Conservation (phyloP, 495 filamentous ascomycete genomes). For the Acidomyces sp. region DNA sequence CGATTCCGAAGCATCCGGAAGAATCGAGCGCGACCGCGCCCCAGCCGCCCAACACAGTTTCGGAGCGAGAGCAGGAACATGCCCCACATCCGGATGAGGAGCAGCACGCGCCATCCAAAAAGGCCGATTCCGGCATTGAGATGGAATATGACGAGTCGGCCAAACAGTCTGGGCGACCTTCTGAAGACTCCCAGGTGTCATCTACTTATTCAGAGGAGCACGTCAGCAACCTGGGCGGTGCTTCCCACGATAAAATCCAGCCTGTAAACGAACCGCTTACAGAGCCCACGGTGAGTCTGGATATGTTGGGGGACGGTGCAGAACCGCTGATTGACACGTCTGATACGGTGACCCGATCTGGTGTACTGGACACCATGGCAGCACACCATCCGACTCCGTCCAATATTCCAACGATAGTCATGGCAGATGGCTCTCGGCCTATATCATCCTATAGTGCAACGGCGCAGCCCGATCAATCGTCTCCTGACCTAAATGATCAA, state of each 20-base stretch:
- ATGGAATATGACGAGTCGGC: conserved; percentile 11
- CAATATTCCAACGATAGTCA: neutral
- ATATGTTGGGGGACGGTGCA: conserved; percentile 3
- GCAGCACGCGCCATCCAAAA: conserved; percentile 6
- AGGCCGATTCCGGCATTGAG: conserved; percentile 20
- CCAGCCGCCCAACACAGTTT: neutral
- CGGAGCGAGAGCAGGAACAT: neutral
- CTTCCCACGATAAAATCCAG: too few relatives aligned
- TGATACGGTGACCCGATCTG: too few relatives aligned
- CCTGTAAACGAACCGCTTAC: too few relatives aligned
- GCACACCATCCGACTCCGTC: neutral
- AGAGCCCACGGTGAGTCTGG: conserved; percentile 4
- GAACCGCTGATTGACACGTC: too few relatives aligned
- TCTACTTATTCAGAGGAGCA: too few relatives aligned
- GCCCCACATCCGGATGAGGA: neutral
- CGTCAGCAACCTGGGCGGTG: too few relatives aligned
- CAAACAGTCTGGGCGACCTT: neutral
- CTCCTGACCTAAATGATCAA: neutral
- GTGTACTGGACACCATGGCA: neutral
- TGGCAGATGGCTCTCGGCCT: conserved; percentile 5
- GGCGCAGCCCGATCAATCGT: neutral
- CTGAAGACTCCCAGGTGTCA: too few relatives aligned
- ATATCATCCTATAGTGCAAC: neutral
- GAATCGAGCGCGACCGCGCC: neutral
- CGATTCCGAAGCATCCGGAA: conserved; percentile 5